These are phyloP conservation scores for Harringtonia aguacate DNA, from an alignment of 2,329 filamentous ascomycete species.

Conservation along the genomic window DNA sequence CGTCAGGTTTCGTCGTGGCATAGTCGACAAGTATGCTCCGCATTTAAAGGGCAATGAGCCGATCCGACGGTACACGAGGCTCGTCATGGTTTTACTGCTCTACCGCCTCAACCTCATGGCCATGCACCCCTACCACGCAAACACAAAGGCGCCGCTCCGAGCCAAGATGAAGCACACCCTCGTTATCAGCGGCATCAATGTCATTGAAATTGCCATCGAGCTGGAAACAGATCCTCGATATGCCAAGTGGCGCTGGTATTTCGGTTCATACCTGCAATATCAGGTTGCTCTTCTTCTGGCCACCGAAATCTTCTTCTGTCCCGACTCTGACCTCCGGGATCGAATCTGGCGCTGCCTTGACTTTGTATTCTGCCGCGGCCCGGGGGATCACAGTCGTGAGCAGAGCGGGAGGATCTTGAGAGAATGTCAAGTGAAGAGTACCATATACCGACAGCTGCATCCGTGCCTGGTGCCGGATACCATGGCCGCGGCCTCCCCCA, in stretches of 20 bases:
- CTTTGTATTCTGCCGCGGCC: conserved; percentile 56
- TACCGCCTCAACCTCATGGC: conserved; percentile 56
- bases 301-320: conserved; percentile 52
- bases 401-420: conserved; percentile 52
- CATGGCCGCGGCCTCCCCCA: conserved; percentile 27
- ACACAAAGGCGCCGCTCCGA: conserved; percentile 37
- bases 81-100: conserved; percentile 54
- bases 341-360: conserved; percentile 64
- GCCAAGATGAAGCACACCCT: conserved; percentile 53
- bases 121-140: conserved; percentile 54
- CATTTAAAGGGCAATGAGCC: conserved; percentile 50
- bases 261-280: conserved; percentile 61
- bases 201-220: conserved; percentile 35
- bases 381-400: conserved; percentile 35
- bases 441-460: conserved; percentile 47
- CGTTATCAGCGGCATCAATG: conserved; percentile 46
- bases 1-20: conserved; percentile 53
- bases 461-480: conserved; percentile 42
- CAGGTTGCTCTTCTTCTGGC: conserved; percentile 60
- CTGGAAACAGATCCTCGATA: conserved; percentile 35
- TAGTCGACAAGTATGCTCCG: conserved; percentile 55
- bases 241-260: conserved; percentile 57
- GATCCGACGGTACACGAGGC: conserved; percentile 50
- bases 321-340: conserved; percentile 44
- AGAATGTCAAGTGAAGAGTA: conserved; percentile 51